Base-by-base conservation (phyloP, 73 alveolate genomes). In the Paramecium caudatum region DNA sequence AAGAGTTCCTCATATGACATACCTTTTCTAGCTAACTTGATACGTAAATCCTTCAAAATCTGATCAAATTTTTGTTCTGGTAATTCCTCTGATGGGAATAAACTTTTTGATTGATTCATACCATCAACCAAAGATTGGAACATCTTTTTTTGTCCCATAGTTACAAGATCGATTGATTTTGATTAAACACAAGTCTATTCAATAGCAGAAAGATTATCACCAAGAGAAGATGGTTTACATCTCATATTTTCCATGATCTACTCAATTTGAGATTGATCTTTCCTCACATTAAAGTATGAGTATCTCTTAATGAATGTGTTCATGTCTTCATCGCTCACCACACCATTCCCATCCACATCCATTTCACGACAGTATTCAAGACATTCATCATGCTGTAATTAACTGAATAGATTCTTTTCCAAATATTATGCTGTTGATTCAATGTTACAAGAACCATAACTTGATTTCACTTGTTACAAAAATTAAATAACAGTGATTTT, bases 1-100 rank as follows among this genome's bases (percentile, higher is more conserved):
- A 94, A 94, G 3, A 93, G 55, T 69, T 94, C 93, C 10, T 48
- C 90, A 46, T 81, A 81, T 36, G 63, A 46, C 87, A 94, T 62
- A 25, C 90, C 94, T 34, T 93, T 68, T 7, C 49, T 34, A 10
- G 49, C 37, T 48, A 91, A 39, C 47, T 92, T 61, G 1, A 46
- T 17, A 45, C 95, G 70, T 4, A 91, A 63, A 19, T 86, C 92
- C 36, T 90, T 91, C 33, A 91, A 15, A 23, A 91, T 81, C 21
- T 68, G 21, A 41, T 90, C 90, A 19, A 90, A 90, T 30, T 88
- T 65, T 1, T 43, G 43, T 49, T 92, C 94, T 15, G 90, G 47
- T n/a, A 91, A 49, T 27, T 80, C 69, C 30, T 90, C 82, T 47
- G 47, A 23, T 32, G 94, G 94, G 80, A 48, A 86, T 19, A 92